A percentile compares a stretch with the other conserved stretches of the same genome.
Evolutionary conservation across 768 basidiomycete species (phyloP).

Genomic region (Lactifluus pinguis): DNA sequence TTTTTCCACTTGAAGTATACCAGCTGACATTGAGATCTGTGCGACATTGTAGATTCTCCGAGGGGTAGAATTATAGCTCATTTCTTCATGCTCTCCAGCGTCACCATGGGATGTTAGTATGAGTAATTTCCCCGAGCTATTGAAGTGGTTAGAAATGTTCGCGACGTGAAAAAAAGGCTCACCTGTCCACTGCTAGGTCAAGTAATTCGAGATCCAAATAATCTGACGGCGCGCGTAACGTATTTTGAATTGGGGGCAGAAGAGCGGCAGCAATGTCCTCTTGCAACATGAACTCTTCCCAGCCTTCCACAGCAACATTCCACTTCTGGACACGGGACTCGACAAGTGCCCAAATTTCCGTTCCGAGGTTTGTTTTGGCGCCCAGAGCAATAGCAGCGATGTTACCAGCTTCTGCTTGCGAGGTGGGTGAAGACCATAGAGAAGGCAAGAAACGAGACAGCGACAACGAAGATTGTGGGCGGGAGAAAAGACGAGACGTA

Average conservation of each 20-base stretch:
- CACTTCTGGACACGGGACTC: constrained; percentile 64
- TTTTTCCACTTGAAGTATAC: constrained; percentile 37
- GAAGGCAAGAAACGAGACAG: constrained; percentile 36
- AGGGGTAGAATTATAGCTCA: constrained; percentile 35
- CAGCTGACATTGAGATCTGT: constrained; percentile 36
- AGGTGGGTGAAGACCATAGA: constrained; percentile 34
- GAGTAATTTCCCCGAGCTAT: constrained; percentile 44
- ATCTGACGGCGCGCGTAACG: constrained; percentile 31
- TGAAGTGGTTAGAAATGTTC: not conserved
- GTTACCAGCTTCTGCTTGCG: constrained; percentile 45
- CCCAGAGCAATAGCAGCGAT: constrained; percentile 56
- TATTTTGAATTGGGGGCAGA: constrained; percentile 37
- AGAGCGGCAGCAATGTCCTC: constrained; percentile 45
- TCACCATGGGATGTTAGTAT: constrained; percentile 63
- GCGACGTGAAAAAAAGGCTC: constrained; percentile 16
- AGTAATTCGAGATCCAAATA: constrained; percentile 65
- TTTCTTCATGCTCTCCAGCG: constrained; percentile 36
- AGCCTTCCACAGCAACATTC: constrained; percentile 57
- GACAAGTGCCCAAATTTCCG: constrained; percentile 59
- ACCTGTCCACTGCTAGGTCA: constrained; percentile 59
- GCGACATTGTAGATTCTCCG: constrained; percentile 59
- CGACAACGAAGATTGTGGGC: constrained; percentile 38
- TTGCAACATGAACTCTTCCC: constrained; percentile 57
- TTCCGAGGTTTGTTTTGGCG: constrained; percentile 34
- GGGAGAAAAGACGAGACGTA: constrained; percentile 49